These are phyloP conservation scores for Zopfia rhizophila DNA, from an alignment of 2,329 filamentous ascomycete species.

Conservation along the genomic window DNA sequence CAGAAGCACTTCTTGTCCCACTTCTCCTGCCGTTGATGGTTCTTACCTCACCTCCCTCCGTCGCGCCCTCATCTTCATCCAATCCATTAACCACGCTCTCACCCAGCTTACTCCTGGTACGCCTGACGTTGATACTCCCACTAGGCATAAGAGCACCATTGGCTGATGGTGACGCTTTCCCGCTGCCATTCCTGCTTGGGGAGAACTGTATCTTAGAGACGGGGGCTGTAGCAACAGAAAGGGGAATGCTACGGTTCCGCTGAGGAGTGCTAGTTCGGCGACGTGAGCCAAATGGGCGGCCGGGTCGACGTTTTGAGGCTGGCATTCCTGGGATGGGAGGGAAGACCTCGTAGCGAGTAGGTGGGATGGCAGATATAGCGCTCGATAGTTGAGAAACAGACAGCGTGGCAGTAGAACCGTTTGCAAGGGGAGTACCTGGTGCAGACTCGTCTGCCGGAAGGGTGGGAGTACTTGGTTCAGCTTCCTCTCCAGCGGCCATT, in stretches of 20 bases:
- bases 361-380: constrained; percentile 65
- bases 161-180: constrained; percentile 40
- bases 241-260: constrained; percentile 39
- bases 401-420: constrained; percentile 40
- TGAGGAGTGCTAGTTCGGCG: constrained; percentile 49
- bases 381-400: constrained; percentile 41
- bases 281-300: constrained; percentile 50
- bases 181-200: constrained; percentile 33
- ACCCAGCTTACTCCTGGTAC: constrained; percentile 57
- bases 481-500: constrained; percentile 16
- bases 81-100: constrained; percentile 51
- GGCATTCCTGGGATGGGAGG: constrained; percentile 69
- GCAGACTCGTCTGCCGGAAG: constrained; percentile 40
- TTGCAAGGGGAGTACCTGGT: constrained; percentile 45
- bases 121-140: constrained; percentile 39
- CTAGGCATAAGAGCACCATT: constrained; percentile 45
- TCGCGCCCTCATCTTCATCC: constrained; percentile 34
- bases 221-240: constrained; percentile 43
- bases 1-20: constrained; percentile 37
- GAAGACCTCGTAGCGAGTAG: constrained; percentile 80
- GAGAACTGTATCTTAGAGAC: constrained; percentile 45
- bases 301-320: constrained; percentile 45
- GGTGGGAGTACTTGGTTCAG: constrained; percentile 27
- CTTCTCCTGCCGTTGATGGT: constrained; percentile 39
- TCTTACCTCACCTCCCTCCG: constrained; percentile 45